phyloP scores from a whole-genome alignment of 1,139 yeast genomes.

The Candida smagusa region DNA sequence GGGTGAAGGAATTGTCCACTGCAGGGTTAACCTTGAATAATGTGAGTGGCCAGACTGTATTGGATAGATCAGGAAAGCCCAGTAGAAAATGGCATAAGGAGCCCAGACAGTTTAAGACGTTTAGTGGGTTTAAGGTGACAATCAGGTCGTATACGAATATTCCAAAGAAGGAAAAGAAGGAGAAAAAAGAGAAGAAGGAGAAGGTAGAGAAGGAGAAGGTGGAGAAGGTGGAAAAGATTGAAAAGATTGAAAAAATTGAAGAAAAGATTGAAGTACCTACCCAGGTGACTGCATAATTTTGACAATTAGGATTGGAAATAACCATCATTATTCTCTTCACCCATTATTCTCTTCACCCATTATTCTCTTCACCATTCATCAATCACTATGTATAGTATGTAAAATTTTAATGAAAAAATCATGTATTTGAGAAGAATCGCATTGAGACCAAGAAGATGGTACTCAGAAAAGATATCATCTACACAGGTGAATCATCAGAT shows the following conservation, averaged over 20 bases:
- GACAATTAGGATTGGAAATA: neutral
- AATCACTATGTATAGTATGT: too few relatives aligned
- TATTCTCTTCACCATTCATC: too few relatives aligned
- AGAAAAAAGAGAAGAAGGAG: constrained; percentile 6
- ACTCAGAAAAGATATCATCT: constrained; percentile 14
- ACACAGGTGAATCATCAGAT: constrained; percentile 46
- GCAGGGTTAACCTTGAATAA: constrained; percentile 43
- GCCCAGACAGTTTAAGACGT: constrained; percentile 48
- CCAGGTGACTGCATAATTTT: neutral
- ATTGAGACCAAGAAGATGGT: neutral
- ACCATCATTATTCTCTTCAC: neutral
- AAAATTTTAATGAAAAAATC: too few relatives aligned
- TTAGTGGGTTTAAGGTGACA: constrained; percentile 52
- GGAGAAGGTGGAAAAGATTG: constrained; percentile 2
- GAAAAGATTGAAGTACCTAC: neutral
- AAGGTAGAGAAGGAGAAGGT: constrained; percentile 5
- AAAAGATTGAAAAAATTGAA: constrained; percentile 1
- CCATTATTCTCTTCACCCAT: too few relatives aligned
- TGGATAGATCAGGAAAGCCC: constrained; percentile 51
- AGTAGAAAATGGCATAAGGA: constrained; percentile 51
- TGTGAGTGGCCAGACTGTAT: constrained; percentile 27
- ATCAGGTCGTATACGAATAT: constrained; percentile 36
- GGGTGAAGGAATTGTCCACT: constrained; percentile 41
- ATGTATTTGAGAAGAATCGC: too few relatives aligned
- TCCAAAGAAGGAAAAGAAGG: constrained; percentile 4